Evolutionary conservation across 306 rosid genomes (phyloP).

Genomic region (Clitoria ternatea): DNA sequence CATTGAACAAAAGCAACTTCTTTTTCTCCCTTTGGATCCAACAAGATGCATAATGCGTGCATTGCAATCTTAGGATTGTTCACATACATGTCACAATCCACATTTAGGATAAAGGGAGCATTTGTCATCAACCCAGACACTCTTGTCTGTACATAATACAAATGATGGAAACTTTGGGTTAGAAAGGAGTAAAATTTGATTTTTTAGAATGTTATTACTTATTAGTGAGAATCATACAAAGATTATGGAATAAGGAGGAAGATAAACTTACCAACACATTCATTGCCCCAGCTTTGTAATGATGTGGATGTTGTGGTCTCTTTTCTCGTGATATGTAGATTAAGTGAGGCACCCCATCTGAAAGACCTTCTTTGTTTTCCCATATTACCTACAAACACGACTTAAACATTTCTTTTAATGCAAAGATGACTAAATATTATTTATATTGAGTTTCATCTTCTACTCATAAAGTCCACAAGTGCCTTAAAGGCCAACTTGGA

Average conservation of each 20-base stretch:
- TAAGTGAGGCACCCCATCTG: constrained; percentile 43
- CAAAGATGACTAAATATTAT: neutral
- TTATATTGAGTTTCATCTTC: too few relatives aligned
- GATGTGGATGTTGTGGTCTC: constrained; percentile 51
- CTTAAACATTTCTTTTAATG: neutral
- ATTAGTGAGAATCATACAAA: neutral
- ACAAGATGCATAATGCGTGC: constrained; percentile 50
- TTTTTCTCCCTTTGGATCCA: constrained; percentile 28
- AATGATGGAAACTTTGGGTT: neutral
- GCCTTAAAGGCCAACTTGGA: too few relatives aligned
- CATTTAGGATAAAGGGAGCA: constrained; percentile 54
- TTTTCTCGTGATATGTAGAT: constrained; percentile 68
- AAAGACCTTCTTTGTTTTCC: constrained; percentile 38
- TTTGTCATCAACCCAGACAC: constrained; percentile 68
- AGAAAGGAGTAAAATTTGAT: neutral
- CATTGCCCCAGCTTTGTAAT: constrained; percentile 83
- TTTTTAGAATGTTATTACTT: neutral
- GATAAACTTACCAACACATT: constrained; percentile 54
- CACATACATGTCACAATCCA: constrained; percentile 71
- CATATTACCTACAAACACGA: constrained; percentile 35
- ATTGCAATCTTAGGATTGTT: constrained; percentile 43
- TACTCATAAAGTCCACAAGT: too few relatives aligned
- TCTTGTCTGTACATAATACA: constrained; percentile 39
- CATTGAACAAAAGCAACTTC: constrained; percentile 59
- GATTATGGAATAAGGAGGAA: neutral